Base-by-base conservation (phyloP, 177 flowering plant genomes). In the Vitis hybrid region DNA sequence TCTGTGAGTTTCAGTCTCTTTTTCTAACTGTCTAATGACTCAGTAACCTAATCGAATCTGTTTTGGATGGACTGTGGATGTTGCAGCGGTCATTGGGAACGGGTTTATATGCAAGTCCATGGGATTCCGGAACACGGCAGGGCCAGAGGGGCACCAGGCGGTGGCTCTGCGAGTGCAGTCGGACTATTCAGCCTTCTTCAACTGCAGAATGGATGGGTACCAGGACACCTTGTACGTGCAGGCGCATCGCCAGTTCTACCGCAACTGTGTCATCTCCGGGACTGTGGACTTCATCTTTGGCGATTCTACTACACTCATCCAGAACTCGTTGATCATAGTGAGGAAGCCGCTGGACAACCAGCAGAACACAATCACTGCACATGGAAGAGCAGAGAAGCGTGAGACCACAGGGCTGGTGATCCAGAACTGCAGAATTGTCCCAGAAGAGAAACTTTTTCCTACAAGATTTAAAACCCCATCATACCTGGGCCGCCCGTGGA, bases 211-310 rank as follows among this genome's bases (percentile, higher is more conserved):
- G 72, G 88, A 86, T 16, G 90, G 84, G 18, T 78, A 77, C 78
- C 87, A 85, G 66, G 88, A 85, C 78, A 82, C 86, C 0, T 62
- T 87, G 52, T 83, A 85, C 66, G 68, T 55, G 11, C 86, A 86
- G 61, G 29, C 85, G 2, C 82, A 78, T 19, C 76, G 87, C 2
- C 88, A 85, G 33, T 86, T 86, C 69, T 85, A 81, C 68, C 74
- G 83, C 10, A 83, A 85, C 67, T 85, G 86, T 50, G 84, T 80
- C 73, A 78, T 87, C 31, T 85, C 86, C 0, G 88, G 90, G 49
- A 83, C 90, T 1, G 78, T 87, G 2, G 88, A 87, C 49, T 85
- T 85, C 81, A 85, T 87, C 51, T 83, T 87, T 49, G 90, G 90
- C 0, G 82, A 80, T 55, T 72, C 72, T 2, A 9, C 75, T 0